Percentiles rank a stretch among this genome's conserved stretches.
Conservation (phyloP, 208 protist species). For the Trypanosoma caninum region DNA sequence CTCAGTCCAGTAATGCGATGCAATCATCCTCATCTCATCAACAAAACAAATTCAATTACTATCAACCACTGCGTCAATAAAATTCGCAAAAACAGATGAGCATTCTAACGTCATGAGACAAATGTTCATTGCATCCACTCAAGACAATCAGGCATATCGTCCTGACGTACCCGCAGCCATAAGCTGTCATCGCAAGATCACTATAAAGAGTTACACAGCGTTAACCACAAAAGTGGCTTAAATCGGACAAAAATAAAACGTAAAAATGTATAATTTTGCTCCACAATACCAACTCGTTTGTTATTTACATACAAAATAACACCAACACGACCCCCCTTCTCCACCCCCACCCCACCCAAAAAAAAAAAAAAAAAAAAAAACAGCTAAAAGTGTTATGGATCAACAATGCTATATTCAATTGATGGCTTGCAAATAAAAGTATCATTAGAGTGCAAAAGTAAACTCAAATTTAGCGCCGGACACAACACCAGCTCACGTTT, state of each 20-base stretch:
- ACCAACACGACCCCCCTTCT: conserved; percentile 74
- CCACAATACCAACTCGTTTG: conserved; percentile 53
- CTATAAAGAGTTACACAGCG: conserved; percentile 58
- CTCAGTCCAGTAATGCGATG: conserved; percentile 23
- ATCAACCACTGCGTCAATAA: conserved; percentile 28
- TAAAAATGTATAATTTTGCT: conserved; percentile 74
- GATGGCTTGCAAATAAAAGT: conserved; percentile 31
- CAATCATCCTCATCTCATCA: conserved; percentile 9
- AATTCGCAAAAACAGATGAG: conserved; percentile 52
- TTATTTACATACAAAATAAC: conserved; percentile 75
- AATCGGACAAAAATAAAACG: conserved; percentile 41
- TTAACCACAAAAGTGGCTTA: conserved; percentile 56
- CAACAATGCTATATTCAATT: conserved; percentile 68
- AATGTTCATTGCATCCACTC: conserved; percentile 67
- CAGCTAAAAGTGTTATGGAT: conserved; percentile 44
- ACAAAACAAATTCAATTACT: too few relatives aligned
- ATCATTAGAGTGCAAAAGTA: conserved; percentile 48
- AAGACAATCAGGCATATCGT: conserved; percentile 2
- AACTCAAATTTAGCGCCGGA: conserved; percentile 46
- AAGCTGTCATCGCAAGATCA: conserved; percentile 27
- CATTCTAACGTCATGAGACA: conserved; percentile 34
- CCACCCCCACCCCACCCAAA: too few relatives aligned
- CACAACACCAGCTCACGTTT: conserved; percentile 53
- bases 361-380: too few relatives aligned
- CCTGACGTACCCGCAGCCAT: conserved; percentile 28